Percentiles rank a stretch among this genome's conserved stretches.
Conservation (phyloP, 129 eudicot genomes). For the Centrapalus pauciflorus region DNA sequence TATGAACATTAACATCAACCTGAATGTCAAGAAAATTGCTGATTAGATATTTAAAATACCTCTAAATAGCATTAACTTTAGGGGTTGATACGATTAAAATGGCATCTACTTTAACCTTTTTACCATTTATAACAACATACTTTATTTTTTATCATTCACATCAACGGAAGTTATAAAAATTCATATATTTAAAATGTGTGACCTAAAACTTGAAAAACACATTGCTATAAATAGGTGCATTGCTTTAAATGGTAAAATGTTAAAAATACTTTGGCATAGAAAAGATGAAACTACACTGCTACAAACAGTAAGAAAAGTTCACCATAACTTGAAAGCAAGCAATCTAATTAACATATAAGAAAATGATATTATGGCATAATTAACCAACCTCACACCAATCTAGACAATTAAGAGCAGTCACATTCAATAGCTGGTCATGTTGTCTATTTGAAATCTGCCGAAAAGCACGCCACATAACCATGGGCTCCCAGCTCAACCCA, state of each 20-base stretch:
- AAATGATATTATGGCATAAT: not conserved
- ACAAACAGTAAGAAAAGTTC: too few relatives aligned
- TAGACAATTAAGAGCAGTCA: slow-evolving; percentile 61
- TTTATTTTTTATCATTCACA: too few relatives aligned
- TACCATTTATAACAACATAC: too few relatives aligned
- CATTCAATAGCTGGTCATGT: slow-evolving; percentile 38
- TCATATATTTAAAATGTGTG: too few relatives aligned
- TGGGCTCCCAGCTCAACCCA: slow-evolving; percentile 94
- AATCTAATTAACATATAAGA: not conserved
- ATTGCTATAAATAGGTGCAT: too few relatives aligned
- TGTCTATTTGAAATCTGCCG: slow-evolving; percentile 47
- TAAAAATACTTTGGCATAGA: too few relatives aligned
- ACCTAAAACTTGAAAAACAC: too few relatives aligned
- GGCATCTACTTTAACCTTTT: too few relatives aligned
- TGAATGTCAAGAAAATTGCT: slow-evolving; percentile 22
- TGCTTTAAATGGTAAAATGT: too few relatives aligned
- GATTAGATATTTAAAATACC: not conserved
- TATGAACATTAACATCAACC: slow-evolving; percentile 52
- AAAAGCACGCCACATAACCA: slow-evolving; percentile 99
- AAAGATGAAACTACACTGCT: too few relatives aligned
- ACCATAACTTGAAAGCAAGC: not conserved
- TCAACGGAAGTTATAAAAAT: too few relatives aligned
- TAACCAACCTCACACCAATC: slow-evolving; percentile 82
- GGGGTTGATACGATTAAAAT: too few relatives aligned
- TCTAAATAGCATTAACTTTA: not conserved